Base-by-base conservation (phyloP, 192 early-diverging fungal species). In the Diversispora eburnea region DNA sequence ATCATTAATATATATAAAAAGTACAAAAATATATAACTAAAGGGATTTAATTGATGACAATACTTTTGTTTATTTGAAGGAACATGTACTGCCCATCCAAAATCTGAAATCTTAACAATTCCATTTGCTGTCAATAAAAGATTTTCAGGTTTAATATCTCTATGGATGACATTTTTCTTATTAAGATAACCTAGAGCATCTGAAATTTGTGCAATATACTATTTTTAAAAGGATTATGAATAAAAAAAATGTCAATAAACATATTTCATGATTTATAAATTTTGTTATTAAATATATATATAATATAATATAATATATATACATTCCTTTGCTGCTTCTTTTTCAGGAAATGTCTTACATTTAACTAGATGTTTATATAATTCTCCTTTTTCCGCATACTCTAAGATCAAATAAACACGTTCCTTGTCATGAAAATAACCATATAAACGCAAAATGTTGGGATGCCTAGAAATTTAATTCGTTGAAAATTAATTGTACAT, bases 81-180 rank as follows among this genome's bases (percentile, higher is more conserved):
- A 42, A 93, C 88, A 76, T 95, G 92, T n/a, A 98, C 93, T 0
- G 92, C 93, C 96, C 94, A 98, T 3, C 96, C 96, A 86, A 98
- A 98, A 83, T 98, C 96, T 8, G 89, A 92, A 77, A 98, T 95
- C 71, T 97, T 97, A 54, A 98, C 82, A 65, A 94, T 92, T 25
- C 93, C 95, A 46, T 92, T 84, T 13, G 84, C 72, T 20, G 91
- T 92, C 17, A 98, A 78, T 67, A 98, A 79, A 64, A 98, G 72
- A 66, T 98, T 98, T 76, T 98, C 95, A 19, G 95, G 97, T 81
- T 98, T 98, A 73, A 98, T 94, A 75, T 98, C 97, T 58, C 97
- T 84, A 75, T 98, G 97, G 74, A 98, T 98, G 10, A 98, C 91
- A 70, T 93, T 82, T 68, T 96, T 94, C 62, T 83, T 79, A 80